phyloP scores from a whole-genome alignment of 2,329 filamentous ascomycete species.

The Aspergillus intermedius region DNA sequence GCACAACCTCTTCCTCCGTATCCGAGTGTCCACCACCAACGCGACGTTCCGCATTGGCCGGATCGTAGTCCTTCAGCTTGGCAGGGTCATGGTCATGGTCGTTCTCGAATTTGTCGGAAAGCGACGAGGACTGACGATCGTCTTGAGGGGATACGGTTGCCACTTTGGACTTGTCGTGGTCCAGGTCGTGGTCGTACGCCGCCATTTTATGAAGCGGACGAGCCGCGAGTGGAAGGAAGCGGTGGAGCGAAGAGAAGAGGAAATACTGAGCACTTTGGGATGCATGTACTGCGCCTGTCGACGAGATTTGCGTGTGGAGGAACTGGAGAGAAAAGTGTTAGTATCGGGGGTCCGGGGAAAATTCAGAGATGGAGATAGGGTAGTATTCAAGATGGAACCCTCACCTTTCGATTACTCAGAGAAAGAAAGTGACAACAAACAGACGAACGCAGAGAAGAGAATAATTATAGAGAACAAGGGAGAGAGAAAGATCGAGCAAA shows the following conservation, averaged over 20 bases:
- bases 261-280: conserved; percentile 19
- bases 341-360: not conserved
- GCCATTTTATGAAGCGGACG: conserved; percentile 36
- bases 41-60: conserved; percentile 20
- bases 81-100: conserved; percentile 10
- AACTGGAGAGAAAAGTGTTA: not conserved
- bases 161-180: conserved; percentile 10
- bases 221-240: conserved; percentile 28
- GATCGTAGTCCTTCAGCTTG: conserved; percentile 24
- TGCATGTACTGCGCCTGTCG: conserved; percentile 27
- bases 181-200: conserved; percentile 14
- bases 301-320: not conserved
- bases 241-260: conserved; percentile 19
- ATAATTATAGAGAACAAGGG: too few relatives aligned
- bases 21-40: conserved; percentile 24
- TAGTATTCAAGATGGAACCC: too few relatives aligned
- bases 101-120: conserved; percentile 16
- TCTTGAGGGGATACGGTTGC: conserved; percentile 7
- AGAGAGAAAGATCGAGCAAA: too few relatives aligned
- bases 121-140: conserved; percentile 13
- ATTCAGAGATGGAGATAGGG: not conserved
- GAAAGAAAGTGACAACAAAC: too few relatives aligned
- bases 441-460: too few relatives aligned
- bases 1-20: conserved; percentile 44
- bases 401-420: too few relatives aligned